Conservation (phyloP, 169 alveolate species). For the Eimeria zaria region DNA sequence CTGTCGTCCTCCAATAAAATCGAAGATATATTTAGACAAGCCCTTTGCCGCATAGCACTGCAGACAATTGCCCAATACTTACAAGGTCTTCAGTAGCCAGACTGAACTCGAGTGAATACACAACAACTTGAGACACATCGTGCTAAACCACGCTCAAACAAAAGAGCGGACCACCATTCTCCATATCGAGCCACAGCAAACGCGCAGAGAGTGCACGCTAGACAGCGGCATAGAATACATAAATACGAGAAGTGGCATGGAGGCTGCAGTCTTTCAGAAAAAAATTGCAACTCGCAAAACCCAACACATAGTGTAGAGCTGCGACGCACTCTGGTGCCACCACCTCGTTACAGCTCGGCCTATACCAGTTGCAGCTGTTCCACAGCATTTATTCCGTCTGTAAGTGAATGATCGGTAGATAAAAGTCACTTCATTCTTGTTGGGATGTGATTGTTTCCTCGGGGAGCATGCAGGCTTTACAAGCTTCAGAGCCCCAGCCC, state of each 20-base stretch:
- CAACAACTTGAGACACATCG: too few species aligned
- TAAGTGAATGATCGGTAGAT: not conserved
- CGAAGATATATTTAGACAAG: too few species aligned
- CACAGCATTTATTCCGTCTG: not conserved
- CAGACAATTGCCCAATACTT: too few species aligned
- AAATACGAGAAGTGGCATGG: not conserved
- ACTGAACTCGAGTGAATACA: too few species aligned
- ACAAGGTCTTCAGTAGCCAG: too few species aligned
- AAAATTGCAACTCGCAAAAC: not conserved
- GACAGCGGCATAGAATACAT: not conserved
- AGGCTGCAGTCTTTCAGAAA: not conserved
- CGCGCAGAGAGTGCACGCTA: not conserved
- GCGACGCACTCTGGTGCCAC: not conserved
- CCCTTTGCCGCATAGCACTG: too few species aligned
- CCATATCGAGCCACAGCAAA: not conserved
- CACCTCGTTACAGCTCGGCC: not conserved
- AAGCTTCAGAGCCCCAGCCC: constrained; percentile 12
- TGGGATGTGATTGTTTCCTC: not conserved
- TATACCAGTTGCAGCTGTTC: not conserved
- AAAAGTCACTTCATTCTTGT: not conserved
- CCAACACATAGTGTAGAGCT: not conserved
- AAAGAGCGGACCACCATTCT: too few species aligned
- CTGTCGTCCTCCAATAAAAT: too few species aligned
- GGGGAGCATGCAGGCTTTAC: not conserved
- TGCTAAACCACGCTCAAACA: too few species aligned